Conservation (phyloP, 805 yeast species). For the Myxozyma lipomycoides region DNA sequence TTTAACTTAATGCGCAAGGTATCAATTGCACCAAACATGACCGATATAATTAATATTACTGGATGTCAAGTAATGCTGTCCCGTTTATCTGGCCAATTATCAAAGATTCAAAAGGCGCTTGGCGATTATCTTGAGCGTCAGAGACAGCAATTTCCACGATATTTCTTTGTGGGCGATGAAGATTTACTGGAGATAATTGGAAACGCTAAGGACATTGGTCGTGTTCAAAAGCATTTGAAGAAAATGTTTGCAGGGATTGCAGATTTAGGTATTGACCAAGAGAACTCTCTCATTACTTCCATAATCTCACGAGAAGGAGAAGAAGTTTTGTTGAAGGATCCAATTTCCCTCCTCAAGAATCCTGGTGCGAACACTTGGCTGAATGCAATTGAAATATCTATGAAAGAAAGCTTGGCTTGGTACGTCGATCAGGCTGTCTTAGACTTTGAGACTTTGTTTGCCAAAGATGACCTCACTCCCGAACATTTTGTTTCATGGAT, state of each 20-base stretch:
- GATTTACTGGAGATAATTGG: slow-evolving; percentile 83
- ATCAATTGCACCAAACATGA: slow-evolving; percentile 47
- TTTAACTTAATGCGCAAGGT: slow-evolving; percentile 49
- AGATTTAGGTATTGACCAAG: slow-evolving; percentile 40
- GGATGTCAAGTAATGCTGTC: slow-evolving; percentile 48
- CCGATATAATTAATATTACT: slow-evolving; percentile 52
- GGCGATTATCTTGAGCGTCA: slow-evolving; percentile 77
- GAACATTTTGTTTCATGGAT: slow-evolving; percentile 39
- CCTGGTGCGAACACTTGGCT: slow-evolving; percentile 61
- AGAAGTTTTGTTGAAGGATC: slow-evolving; percentile 40
- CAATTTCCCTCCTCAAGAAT: slow-evolving; percentile 44
- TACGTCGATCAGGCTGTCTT: slow-evolving; percentile 37
- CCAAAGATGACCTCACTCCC: slow-evolving; percentile 9
- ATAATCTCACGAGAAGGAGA: slow-evolving; percentile 69
- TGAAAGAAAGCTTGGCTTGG: slow-evolving; percentile 47
- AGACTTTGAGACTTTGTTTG: slow-evolving; percentile 26
- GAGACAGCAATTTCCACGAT: slow-evolving; percentile 70
- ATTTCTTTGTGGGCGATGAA: slow-evolving; percentile 86
- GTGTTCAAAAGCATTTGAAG: slow-evolving; percentile 55
- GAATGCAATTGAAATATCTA: slow-evolving; percentile 50
- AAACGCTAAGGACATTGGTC: slow-evolving; percentile 45
- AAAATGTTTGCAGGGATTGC: slow-evolving; percentile 71
- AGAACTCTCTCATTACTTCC: slow-evolving; percentile 41
- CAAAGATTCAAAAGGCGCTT: slow-evolving; percentile 58
- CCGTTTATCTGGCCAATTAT: slow-evolving; percentile 53